Evolutionary conservation across 495 filamentous ascomycete genomes (phyloP), one percentile per base, ranked within the genome.

Genomic region (Lasiosphaeriaceae sp.): DNA sequence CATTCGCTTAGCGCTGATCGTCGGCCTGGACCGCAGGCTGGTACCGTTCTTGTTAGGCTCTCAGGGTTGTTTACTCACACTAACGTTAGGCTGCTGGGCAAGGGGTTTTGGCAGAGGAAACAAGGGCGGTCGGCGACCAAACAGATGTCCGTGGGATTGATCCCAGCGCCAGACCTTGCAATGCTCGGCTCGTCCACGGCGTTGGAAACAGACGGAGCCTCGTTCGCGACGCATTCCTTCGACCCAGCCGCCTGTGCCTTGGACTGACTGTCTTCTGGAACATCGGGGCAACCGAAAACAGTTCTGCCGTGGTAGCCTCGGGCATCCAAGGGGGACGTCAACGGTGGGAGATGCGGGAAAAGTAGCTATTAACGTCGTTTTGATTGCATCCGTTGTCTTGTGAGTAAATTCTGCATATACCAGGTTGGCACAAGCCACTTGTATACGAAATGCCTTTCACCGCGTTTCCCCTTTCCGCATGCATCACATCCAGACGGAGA

Each of bases 1-100:
- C 54, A 47, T 47, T 49, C 29, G 53, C 58, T 58, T 64, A 51
- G 57, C 61, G 55, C 48, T 61, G 58, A 64, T 64, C 58, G 46
- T 56, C 58, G 57, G 61, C 57, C 56, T 57, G 54, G 47, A 55
- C 54, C 49, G 46, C 26, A 31, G 26, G 26, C 26, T 31, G 3
- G 26, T 3, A 31, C 26, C 26, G 26, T 31, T 31, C 26, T 31
- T 31, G 26, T 9, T 31, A 4, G 26, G 26, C 26, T 31, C 26
- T 31, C 26, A 31, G 26, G 26, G 26, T 31, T 31, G n/a, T n/a
- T n/a, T n/a, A n/a, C n/a, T 31, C 26, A 3, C 26, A 31, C 26
- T 31, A 31, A 31, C 26, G 26, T 31, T 31, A 31, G 26, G 26
- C 4, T 9, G n/a, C 26, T 31, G 26, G 26, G 26, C 26, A 31